phyloP scores from a whole-genome alignment of 306 rosid genomes.

The Trichosanthes cucumerina region DNA sequence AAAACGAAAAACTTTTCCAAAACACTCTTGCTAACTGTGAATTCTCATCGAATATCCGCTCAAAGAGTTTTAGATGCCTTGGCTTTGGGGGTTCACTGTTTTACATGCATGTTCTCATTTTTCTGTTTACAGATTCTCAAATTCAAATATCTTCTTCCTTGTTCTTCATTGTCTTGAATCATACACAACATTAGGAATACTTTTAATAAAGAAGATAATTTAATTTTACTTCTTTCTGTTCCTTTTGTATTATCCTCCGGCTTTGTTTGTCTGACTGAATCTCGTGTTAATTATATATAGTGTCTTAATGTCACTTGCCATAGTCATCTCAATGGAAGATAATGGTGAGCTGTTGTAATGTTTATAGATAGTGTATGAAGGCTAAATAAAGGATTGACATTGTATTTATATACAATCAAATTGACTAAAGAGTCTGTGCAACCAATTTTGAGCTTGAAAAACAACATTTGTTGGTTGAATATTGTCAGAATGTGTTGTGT shows the following conservation, averaged over 20 bases:
- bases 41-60: not conserved
- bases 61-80: not conserved
- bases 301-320: not conserved
- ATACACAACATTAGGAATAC: not conserved
- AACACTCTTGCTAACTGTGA: not conserved
- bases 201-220: not conserved
- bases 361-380: too few species aligned
- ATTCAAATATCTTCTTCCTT: not conserved
- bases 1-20: not conserved
- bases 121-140: not conserved
- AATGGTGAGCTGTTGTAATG: not conserved
- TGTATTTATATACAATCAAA: not conserved
- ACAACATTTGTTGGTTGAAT: not conserved
- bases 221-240: not conserved
- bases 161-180: not conserved
- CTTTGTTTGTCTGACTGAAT: not conserved
- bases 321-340: not conserved
- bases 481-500: not conserved
- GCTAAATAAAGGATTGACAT: not conserved
- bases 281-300: not conserved
- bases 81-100: not conserved
- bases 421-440: not conserved
- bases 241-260: not conserved
- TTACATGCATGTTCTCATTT: not conserved
- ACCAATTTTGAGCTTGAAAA: not conserved